Percentiles rank a stretch among this genome's conserved stretches.
Evolutionary conservation across 2,329 filamentous ascomycete species (phyloP).

Genomic region (Fusarium mangiferae): DNA sequence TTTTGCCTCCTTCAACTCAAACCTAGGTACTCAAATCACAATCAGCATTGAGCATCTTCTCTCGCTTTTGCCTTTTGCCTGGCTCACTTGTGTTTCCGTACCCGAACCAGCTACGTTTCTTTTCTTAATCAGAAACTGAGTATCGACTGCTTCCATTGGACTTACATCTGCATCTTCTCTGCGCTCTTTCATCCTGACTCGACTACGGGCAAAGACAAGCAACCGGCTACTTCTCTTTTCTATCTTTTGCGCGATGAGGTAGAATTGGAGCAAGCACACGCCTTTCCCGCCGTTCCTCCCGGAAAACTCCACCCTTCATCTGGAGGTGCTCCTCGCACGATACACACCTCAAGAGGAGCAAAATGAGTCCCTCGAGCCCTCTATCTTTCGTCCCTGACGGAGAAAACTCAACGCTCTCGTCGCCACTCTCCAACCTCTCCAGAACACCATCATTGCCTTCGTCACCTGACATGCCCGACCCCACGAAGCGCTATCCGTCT

Average conservation of each 20-base stretch:
- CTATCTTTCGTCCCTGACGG: conserved; percentile 47
- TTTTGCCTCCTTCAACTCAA: conserved; percentile 31
- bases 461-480: conserved; percentile 55
- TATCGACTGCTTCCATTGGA: neutral
- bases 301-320: conserved; percentile 11
- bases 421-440: conserved; percentile 65
- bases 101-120: conserved; percentile 1
- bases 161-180: neutral
- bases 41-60: neutral
- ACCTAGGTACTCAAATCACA: neutral
- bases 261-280: conserved; percentile 26
- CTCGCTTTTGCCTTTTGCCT: conserved; percentile 8
- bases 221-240: conserved; percentile 5
- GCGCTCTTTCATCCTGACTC: conserved; percentile 11
- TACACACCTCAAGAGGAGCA: conserved; percentile 7
- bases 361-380: conserved; percentile 46
- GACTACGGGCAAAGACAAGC: conserved; percentile 9
- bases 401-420: conserved; percentile 57
- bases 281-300: conserved; percentile 6
- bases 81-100: conserved; percentile 7
- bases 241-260: conserved; percentile 27
- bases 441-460: conserved; percentile 63
- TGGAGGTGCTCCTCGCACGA: conserved; percentile 7
- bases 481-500: conserved; percentile 62
- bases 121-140: neutral